Base-by-base conservation (phyloP, 2,329 filamentous ascomycete genomes). In the Knufia fluminis region DNA sequence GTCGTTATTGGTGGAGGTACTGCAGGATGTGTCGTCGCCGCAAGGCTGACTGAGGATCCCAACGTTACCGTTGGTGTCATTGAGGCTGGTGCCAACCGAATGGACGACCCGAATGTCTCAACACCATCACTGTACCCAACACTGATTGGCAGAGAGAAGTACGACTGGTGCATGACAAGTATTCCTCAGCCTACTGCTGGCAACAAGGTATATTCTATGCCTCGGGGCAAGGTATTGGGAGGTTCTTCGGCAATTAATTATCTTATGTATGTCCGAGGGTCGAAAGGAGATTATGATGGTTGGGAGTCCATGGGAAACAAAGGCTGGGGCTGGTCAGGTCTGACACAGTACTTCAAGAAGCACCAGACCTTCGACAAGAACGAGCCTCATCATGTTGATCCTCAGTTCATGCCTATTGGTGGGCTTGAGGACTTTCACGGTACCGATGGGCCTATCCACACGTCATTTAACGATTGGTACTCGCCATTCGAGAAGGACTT, bases 51-150 rank as follows among this genome's bases (percentile, higher is more conserved):
- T 17, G 59, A 63, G 38, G 52, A 66, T 46, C 51, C 55, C 10
- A 50, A 62, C 20, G 50, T 71, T 49, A 59, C 61, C 3, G 65
- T 78, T 17, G 67, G 65, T 17, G 68, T 74, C 0, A 57, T 74
- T 19, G 71, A 74, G 57, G 71, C 70, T 14, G 71, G 71, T 23
- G 53, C 56, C n/a, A 60, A 61, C 14, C 56, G 57, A 10, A 51
- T 61, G 19, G 59, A 61, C 10, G 62, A 62, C 6, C 52, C 54
- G 10, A 48, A 50, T 3, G 59, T 65, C 28, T 60, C 59, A 4
- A 58, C 60, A 6, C 61, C 62, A 24, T 45, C 51, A 35, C 43
- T 56, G 4, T 57, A 54, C 38, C 52, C 52, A n/a, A 54, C 53
- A 2, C 17, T 53, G 48, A 53, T 57, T 24, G 53, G 55, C 31